phyloP scores from a whole-genome alignment of 805 yeast species.

The Metschnikowia reukaufii region DNA sequence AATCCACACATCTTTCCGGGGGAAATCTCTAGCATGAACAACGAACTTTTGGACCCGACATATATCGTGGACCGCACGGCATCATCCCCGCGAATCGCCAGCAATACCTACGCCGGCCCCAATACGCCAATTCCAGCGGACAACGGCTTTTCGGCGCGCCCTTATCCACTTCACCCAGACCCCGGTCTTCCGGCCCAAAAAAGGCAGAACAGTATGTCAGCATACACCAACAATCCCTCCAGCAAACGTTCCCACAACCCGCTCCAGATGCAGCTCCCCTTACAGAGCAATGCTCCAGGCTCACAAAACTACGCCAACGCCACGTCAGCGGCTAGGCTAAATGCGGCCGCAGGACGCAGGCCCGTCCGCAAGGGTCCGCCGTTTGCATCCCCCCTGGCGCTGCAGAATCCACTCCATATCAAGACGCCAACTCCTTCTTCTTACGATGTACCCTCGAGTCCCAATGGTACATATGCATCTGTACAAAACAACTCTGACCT shows the following conservation, averaged over 20 bases:
- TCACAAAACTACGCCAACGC: slow-evolving; percentile 12
- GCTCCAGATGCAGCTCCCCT: slow-evolving; percentile 18
- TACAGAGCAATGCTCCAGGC: slow-evolving; percentile 18
- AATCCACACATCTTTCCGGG: not conserved
- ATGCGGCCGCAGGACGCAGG: slow-evolving; percentile 9
- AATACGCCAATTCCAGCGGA: not conserved
- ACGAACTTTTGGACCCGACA: slow-evolving; percentile 11
- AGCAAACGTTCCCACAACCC: slow-evolving; percentile 35
- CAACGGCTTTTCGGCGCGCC: slow-evolving; percentile 4
- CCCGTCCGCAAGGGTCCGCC: slow-evolving; percentile 18
- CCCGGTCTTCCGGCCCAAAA: slow-evolving; percentile 29
- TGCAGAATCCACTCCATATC: slow-evolving; percentile 12
- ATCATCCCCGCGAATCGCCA: slow-evolving; percentile 2
- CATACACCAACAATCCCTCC: slow-evolving; percentile 31
- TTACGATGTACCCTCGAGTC: slow-evolving; percentile 43
- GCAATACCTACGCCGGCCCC: not conserved
- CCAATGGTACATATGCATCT: slow-evolving; percentile 31
- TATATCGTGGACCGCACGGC: slow-evolving; percentile 7
- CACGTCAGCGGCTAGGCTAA: slow-evolving; percentile 8
- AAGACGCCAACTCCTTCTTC: slow-evolving; percentile 43
- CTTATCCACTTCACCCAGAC: slow-evolving; percentile 8
- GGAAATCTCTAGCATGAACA: slow-evolving; percentile 14
- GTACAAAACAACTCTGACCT: slow-evolving; percentile 39
- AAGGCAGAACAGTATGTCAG: slow-evolving; percentile 41
- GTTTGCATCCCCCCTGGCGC: slow-evolving; percentile 17